Percentiles rank a stretch among this genome's conserved stretches.
phyloP scores from a whole-genome alignment of 129 eudicot species.

The Cynara cardunculus region DNA sequence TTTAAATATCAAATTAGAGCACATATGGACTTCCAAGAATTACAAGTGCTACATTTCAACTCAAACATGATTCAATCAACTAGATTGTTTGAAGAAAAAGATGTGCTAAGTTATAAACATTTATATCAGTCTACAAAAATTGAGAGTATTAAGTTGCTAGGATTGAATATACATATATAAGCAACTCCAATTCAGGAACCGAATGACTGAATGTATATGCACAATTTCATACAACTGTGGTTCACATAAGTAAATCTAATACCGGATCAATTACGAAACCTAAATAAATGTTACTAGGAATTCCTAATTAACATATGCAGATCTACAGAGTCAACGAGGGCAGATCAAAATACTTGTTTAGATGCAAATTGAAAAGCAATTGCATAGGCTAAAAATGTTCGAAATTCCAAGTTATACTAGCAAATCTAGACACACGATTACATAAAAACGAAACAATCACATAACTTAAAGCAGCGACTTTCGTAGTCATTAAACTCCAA shows the following conservation, averaged over 20 bases:
- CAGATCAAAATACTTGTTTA: not conserved
- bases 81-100: not conserved
- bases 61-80: not conserved
- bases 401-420: not conserved
- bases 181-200: not conserved
- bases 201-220: not conserved
- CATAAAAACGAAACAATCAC: not conserved
- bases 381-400: not conserved
- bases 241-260: not conserved
- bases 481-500: not conserved
- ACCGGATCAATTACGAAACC: not conserved
- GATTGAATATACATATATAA: not conserved
- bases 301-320: not conserved
- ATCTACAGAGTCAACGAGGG: not conserved
- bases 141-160: not conserved
- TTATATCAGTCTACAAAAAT: not conserved
- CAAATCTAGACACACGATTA: not conserved
- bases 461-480: not conserved
- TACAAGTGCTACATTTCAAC: not conserved
- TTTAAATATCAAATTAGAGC: not conserved
- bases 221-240: not conserved
- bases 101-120: not conserved
- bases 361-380: not conserved
- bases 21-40: not conserved
- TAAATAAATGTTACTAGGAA: not conserved